Evolutionary conservation across 2,329 filamentous ascomycete species (phyloP).

Genomic region (Thyridium curvatum): DNA sequence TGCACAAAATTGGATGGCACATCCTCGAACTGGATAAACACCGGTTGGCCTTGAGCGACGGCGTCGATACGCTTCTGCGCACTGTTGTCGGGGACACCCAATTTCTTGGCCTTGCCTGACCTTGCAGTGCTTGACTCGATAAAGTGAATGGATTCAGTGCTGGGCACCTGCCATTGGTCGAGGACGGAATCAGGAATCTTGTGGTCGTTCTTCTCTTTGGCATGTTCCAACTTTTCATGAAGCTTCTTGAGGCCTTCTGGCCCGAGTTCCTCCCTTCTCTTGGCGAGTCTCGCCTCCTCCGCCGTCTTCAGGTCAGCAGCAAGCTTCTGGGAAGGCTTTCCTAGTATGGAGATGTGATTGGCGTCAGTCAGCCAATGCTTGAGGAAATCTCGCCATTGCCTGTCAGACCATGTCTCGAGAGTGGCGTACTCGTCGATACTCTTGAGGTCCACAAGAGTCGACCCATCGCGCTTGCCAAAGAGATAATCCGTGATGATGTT

Average conservation of each 20-base stretch:
- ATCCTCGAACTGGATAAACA: constrained; percentile 97
- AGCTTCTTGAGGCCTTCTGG: constrained; percentile 73
- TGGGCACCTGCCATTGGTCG: constrained; percentile 73
- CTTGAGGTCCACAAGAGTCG: constrained; percentile 58
- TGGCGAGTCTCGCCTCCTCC: constrained; percentile 71
- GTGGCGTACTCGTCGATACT: constrained; percentile 55
- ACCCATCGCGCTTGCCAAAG: constrained; percentile 81
- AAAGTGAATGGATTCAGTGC: constrained; percentile 89
- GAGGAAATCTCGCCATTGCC: constrained; percentile 77
- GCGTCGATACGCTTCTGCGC: constrained; percentile 73
- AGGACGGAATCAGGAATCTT: constrained; percentile 80
- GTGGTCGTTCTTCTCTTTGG: constrained; percentile 82
- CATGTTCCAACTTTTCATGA: constrained; percentile 68
- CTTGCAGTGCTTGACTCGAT: constrained; percentile 82
- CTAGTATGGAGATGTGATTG: constrained; percentile 80
- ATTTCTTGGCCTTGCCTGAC: constrained; percentile 66
- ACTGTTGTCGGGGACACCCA: constrained; percentile 61
- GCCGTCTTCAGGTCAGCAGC: constrained; percentile 76
- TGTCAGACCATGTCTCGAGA: constrained; percentile 73
- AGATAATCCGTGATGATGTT: constrained; percentile 89
- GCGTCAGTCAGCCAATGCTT: constrained; percentile 81
- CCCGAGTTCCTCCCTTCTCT: constrained; percentile 73
- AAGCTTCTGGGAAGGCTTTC: constrained; percentile 74
- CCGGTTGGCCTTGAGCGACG: constrained; percentile 42
- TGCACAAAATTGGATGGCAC: constrained; percentile 91